Conservation (phyloP, 2,329 filamentous ascomycete genomes). For the Leptographium galeiforme region DNA sequence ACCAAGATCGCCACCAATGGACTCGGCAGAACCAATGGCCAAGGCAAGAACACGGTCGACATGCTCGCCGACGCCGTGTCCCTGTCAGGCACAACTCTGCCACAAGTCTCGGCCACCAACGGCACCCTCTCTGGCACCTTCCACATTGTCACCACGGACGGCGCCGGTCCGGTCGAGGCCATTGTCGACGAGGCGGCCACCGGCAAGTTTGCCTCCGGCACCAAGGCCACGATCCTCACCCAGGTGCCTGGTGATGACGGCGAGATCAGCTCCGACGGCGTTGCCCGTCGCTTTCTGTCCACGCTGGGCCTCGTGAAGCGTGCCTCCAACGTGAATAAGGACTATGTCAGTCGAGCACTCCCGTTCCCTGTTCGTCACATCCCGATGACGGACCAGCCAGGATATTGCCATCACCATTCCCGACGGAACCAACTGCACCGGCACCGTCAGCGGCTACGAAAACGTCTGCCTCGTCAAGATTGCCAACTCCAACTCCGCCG, state of each 20-base stretch:
- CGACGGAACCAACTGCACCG: conserved; percentile 24
- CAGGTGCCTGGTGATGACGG: conserved; percentile 24
- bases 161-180: conserved; percentile 24
- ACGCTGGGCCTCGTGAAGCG: conserved; percentile 12
- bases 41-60: conserved; percentile 22
- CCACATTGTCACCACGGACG: conserved; percentile 28
- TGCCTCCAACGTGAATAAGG: conserved; percentile 15
- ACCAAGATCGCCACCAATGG: conserved; percentile 22
- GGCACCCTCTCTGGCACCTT: conserved; percentile 22
- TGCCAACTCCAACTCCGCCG: conserved; percentile 24
- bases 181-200: conserved; percentile 24
- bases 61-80: conserved; percentile 20
- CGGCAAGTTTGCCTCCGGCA: conserved; percentile 19
- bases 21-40: conserved; percentile 22
- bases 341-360: conserved; percentile 9
- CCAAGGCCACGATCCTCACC: conserved; percentile 15
- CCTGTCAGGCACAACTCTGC: conserved; percentile 23
- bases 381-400: conserved; percentile 20
- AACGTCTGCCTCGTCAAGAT: conserved; percentile 30
- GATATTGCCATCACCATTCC: conserved; percentile 21
- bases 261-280: conserved; percentile 15
- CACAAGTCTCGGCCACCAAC: conserved; percentile 22
- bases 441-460: conserved; percentile 18
- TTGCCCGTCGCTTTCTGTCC: conserved; percentile 6
- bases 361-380: not conserved